A percentile compares a stretch with the other conserved stretches of the same genome.
phyloP scores from a whole-genome alignment of 306 rosid species.

The Cucurbita moschata region DNA sequence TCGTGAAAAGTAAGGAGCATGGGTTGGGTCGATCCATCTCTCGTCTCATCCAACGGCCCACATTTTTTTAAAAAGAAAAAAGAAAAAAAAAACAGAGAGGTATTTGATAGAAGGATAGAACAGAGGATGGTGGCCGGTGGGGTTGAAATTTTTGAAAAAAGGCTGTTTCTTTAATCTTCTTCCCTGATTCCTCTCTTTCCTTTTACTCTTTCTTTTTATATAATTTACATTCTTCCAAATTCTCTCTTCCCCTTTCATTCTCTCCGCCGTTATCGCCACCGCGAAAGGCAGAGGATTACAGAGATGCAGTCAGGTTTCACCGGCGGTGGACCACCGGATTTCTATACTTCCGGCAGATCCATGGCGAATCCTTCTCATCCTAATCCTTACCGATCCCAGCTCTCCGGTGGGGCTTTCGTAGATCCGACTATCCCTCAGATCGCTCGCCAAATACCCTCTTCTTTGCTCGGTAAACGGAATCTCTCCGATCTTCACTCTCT shows the following conservation, averaged over 20 bases:
- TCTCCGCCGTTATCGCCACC: no score
- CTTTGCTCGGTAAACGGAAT: constrained; percentile 43
- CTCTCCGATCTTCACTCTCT: constrained; percentile 45
- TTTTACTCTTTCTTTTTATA: constrained; percentile 7
- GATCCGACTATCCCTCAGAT: constrained; percentile 48
- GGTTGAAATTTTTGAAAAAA: no score
- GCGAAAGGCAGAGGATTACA: neutral
- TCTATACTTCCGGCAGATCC: constrained; percentile 42
- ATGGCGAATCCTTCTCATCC: constrained; percentile 29
- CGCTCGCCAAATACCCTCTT: constrained; percentile 21
- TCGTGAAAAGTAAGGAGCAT: constrained; percentile 10
- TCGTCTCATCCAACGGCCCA: neutral
- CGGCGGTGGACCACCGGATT: constrained; percentile 45
- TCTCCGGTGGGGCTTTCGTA: constrained; percentile 21
- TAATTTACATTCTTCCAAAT: neutral
- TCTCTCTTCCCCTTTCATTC: neutral
- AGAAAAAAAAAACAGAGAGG: neutral
- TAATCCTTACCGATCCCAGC: constrained; percentile 37
- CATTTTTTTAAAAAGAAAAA: neutral
- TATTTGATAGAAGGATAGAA: neutral
- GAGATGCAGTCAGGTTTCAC: constrained; percentile 72
- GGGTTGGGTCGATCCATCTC: neutral
- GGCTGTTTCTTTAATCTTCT: neutral
- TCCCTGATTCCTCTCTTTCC: neutral
- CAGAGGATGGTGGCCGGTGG: no score